phyloP scores from a whole-genome alignment of 805 yeast genomes.

The Wickerhamiella cacticola region DNA sequence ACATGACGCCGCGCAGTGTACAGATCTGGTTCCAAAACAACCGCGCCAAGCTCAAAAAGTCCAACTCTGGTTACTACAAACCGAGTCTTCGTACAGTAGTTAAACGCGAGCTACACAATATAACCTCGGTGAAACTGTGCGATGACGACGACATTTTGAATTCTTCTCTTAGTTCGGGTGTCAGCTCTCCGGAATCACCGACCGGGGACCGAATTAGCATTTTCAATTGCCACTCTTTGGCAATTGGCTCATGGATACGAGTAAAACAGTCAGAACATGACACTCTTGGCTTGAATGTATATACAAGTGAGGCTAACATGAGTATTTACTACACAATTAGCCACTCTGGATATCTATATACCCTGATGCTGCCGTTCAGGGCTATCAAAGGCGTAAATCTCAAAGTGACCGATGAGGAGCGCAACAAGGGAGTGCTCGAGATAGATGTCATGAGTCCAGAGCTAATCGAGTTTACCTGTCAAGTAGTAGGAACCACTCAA shows the following conservation, averaged over 20 bases:
- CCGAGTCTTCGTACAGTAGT: background rate
- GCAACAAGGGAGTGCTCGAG: background rate
- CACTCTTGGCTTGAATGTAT: constrained; percentile 1
- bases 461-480: constrained; percentile 1
- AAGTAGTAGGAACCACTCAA: background rate
- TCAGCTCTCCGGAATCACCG: background rate
- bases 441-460: background rate
- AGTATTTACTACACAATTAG: background rate
- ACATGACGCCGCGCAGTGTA: constrained; percentile 79
- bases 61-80: background rate
- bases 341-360: background rate
- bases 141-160: background rate
- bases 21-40: constrained; percentile 90
- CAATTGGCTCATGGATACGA: constrained; percentile 7
- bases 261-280: background rate
- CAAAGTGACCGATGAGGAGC: background rate
- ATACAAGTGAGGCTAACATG: background rate
- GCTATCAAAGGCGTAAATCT: background rate
- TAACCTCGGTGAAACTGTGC: background rate
- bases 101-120: background rate
- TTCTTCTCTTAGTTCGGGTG: background rate
- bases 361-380: background rate
- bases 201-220: background rate
- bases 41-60: constrained; percentile 37
- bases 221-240: background rate